A percentile compares a stretch with the other conserved stretches of the same genome.
These are phyloP conservation scores for Lactifluus rugatus DNA, from an alignment of 768 basidiomycete genomes.

Conservation along the genomic window DNA sequence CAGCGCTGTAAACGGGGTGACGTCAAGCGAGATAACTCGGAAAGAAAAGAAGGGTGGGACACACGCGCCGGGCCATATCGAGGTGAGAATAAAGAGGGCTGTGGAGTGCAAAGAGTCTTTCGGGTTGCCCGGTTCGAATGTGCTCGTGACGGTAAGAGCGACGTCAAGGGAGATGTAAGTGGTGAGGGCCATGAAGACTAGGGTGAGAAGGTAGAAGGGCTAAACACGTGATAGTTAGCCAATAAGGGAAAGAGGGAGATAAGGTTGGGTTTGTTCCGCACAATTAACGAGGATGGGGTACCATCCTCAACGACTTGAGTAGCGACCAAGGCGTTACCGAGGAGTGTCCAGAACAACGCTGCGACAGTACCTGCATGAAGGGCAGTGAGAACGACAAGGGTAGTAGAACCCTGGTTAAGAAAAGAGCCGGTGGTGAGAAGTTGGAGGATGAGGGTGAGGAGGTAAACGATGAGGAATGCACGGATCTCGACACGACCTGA, in stretches of 20 bases:
- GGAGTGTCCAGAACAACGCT: conserved; percentile 68
- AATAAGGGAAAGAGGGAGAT: background rate
- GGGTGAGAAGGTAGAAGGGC: conserved; percentile 52
- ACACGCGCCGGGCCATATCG: conserved; percentile 70
- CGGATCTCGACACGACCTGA: conserved; percentile 64
- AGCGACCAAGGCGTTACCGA: conserved; percentile 68
- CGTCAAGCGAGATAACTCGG: background rate
- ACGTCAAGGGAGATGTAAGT: conserved; percentile 82
- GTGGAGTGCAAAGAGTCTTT: conserved; percentile 50
- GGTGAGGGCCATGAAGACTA: conserved; percentile 59
- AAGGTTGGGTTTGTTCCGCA: conserved; percentile 29
- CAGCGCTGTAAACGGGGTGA: conserved; percentile 35
- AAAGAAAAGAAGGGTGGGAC: conserved; percentile 25
- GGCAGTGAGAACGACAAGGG: conserved; percentile 61
- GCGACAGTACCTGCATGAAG: conserved; percentile 73
- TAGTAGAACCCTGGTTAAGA: conserved; percentile 64
- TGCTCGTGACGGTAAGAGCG: conserved; percentile 52
- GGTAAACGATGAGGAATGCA: conserved; percentile 53
- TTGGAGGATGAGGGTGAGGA: conserved; percentile 67
- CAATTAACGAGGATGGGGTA: conserved; percentile 57
- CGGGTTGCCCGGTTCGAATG: conserved; percentile 52
- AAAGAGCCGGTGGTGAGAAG: conserved; percentile 73
- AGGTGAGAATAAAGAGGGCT: conserved; percentile 71
- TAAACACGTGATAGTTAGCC: conserved; percentile 22
- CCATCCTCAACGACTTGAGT: conserved; percentile 95